Conservation (phyloP, 495 filamentous ascomycete genomes). For the Podospora bellae-mahoneyi region DNA sequence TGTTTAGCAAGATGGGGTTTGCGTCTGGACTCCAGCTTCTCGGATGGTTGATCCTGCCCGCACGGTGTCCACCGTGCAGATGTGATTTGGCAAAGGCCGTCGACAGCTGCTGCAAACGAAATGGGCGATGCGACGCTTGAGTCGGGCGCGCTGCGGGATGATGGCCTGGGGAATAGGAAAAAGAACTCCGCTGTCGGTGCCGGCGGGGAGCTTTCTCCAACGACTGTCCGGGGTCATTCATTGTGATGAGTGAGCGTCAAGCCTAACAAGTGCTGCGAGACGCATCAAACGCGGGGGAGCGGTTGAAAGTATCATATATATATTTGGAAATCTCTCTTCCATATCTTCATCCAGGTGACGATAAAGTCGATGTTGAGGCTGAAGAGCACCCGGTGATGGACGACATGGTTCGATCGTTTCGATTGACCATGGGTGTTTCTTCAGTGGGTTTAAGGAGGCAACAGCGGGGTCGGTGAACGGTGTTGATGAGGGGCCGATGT, state of each 20-base stretch:
- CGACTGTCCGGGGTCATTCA: neutral
- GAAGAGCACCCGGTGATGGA: neutral
- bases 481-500: neutral
- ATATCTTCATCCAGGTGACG: neutral
- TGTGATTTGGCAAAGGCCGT: neutral
- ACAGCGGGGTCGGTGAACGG: neutral
- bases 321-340: neutral
- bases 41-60: neutral
- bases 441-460: neutral
- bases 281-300: too few species aligned
- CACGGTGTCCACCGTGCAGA: neutral
- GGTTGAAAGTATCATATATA: neutral
- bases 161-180: neutral
- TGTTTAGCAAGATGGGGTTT: neutral
- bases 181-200: neutral
- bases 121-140: constrained; percentile 1
- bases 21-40: too few species aligned
- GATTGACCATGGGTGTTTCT: neutral
- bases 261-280: neutral
- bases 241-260: neutral
- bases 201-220: too few species aligned
- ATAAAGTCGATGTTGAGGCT: neutral
- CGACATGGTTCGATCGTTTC: neutral
- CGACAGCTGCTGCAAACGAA: neutral
- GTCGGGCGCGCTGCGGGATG: neutral